phyloP scores from a whole-genome alignment of 768 basidiomycete species.

The Serpula lacrymans region DNA sequence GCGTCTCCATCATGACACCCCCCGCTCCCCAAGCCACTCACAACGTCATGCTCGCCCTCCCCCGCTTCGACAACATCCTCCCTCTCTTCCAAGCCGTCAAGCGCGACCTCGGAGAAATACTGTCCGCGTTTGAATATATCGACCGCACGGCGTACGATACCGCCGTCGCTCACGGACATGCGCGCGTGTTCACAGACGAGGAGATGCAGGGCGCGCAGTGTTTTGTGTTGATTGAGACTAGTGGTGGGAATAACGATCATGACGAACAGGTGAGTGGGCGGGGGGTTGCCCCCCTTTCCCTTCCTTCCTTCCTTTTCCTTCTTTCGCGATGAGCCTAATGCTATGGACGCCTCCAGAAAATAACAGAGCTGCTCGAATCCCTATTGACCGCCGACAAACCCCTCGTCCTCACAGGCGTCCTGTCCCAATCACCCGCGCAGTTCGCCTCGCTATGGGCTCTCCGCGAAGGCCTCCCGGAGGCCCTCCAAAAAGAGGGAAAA shows the following conservation, averaged over 20 bases:
- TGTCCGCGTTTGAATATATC: slow-evolving; percentile 96
- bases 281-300: slow-evolving; percentile 6
- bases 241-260: slow-evolving; percentile 88
- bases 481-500: slow-evolving; percentile 89
- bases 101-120: slow-evolving; percentile 83
- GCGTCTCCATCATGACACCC: slow-evolving; percentile 90
- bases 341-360: too few species aligned
- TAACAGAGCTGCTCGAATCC: slow-evolving; percentile 71
- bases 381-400: slow-evolving; percentile 71
- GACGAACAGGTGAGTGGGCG: slow-evolving; percentile 76
- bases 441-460: slow-evolving; percentile 88
- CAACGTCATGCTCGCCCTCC: slow-evolving; percentile 88
- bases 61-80: slow-evolving; percentile 82
- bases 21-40: slow-evolving; percentile 79
- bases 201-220: slow-evolving; percentile 78
- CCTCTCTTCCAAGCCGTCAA: slow-evolving; percentile 82
- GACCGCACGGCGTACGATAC: slow-evolving; percentile 84
- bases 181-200: slow-evolving; percentile 67
- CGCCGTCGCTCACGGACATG: slow-evolving; percentile 79
- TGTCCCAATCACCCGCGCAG: slow-evolving; percentile 89
- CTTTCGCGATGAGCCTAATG: too few species aligned
- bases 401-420: slow-evolving; percentile 83
- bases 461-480: slow-evolving; percentile 90
- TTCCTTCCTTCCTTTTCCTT: too few species aligned
- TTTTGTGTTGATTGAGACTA: slow-evolving; percentile 93